phyloP scores from a whole-genome alignment of 2,329 filamentous ascomycete species.

The Hymenoscyphus fraxineus region DNA sequence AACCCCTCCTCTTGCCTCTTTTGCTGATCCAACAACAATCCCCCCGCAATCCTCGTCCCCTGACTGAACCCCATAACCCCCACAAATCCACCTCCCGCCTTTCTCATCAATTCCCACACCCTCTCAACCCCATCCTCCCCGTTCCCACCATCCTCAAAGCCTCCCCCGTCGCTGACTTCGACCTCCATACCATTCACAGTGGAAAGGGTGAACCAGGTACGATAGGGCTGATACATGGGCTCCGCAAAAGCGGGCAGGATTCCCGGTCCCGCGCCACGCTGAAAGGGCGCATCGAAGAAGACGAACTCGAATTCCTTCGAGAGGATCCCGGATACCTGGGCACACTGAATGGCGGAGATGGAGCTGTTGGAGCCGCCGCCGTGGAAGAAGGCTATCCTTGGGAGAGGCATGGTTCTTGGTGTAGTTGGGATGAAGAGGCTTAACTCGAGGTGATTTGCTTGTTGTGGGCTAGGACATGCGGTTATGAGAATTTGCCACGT shows the following conservation, averaged over 20 bases:
- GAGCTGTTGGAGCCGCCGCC: slow-evolving; percentile 23
- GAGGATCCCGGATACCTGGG: slow-evolving; percentile 7
- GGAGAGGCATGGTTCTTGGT: slow-evolving; percentile 6
- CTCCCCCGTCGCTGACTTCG: slow-evolving; percentile 17
- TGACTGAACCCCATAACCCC: slow-evolving; percentile 28
- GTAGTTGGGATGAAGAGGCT: background rate
- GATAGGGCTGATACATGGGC: slow-evolving; percentile 22
- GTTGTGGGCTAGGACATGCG: background rate
- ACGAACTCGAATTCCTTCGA: slow-evolving; percentile 11
- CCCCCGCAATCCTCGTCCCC: slow-evolving; percentile 24
- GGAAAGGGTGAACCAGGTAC: slow-evolving; percentile 20
- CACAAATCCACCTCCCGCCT: slow-evolving; percentile 21
- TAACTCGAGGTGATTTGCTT: background rate
- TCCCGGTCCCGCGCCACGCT: slow-evolving; percentile 21
- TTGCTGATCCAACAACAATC: slow-evolving; percentile 23
- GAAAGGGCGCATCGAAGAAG: slow-evolving; percentile 19
- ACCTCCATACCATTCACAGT: slow-evolving; percentile 7
- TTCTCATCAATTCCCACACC: slow-evolving; percentile 20
- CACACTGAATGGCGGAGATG: slow-evolving; percentile 21
- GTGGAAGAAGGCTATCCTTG: slow-evolving; percentile 26
- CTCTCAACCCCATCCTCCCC: slow-evolving; percentile 22
- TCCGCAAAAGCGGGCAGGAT: slow-evolving; percentile 21
- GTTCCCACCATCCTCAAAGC: background rate
- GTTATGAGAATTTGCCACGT: background rate
- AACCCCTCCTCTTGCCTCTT: slow-evolving; percentile 21